Base-by-base conservation (phyloP, 108 stramenopile species). In the Nannochloropsis salina region DNA sequence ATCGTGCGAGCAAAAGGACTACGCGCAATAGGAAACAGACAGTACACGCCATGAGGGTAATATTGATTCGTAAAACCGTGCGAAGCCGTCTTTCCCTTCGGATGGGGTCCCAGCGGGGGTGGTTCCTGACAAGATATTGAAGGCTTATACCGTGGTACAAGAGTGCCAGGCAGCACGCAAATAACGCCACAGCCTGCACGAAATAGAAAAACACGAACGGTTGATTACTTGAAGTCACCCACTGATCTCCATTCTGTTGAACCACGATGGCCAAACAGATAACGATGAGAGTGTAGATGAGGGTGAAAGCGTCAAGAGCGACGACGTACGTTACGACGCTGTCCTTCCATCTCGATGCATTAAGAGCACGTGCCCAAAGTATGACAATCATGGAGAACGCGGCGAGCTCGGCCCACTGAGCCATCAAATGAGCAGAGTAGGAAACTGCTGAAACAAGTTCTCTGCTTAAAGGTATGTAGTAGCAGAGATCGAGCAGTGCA, bases 241-340 rank as follows among this genome's bases (percentile, higher is more conserved):
- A 74, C n/a, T 74, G 61, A 74, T 74, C 61, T 15, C 15, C 61
- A 74, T 74, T 6, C 4, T 74, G 20, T n/a, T 6, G 15, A n/a
- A n/a, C 61, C 6, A 74, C 61, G n/a, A 74, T 74, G 3, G n/a
- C 61, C 4, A 74, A n/a, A n/a, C 61, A 74, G n/a, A 74, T 74
- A 15, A 74, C 61, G 3, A 74, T n/a, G 3, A 74, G 61, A 4
- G 61, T 74, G 20, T n/a, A 74, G 20, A 74, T n/a, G 6, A 74
- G 61, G 61, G n/a, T n/a, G n/a, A 74, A 74, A n/a, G 6, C 61
- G n/a, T 74, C 61, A n/a, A 74, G 61, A n/a, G 61, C 61, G 61
- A 74, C n/a, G 20, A 74, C 61, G 61, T 74, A 74, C 61, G 61
- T 74, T n/a, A 74, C 15, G 61, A 74, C 61, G 61, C 61, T 74